Evolutionary conservation across 2,329 filamentous ascomycete species (phyloP).

Genomic region (Epichloe aotearoae): DNA sequence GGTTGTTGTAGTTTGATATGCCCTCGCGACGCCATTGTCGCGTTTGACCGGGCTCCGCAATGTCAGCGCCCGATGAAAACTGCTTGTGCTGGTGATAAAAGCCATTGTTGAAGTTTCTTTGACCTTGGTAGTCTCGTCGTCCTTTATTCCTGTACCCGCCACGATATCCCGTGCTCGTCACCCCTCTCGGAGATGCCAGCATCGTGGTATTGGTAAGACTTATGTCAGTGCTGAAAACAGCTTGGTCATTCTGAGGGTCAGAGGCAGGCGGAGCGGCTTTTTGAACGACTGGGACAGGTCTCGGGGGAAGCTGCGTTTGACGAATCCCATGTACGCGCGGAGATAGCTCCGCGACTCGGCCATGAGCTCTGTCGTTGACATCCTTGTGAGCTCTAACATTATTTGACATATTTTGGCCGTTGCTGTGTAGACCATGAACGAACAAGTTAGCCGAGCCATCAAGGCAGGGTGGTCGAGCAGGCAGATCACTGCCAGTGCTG

Average conservation of each 20-base stretch:
- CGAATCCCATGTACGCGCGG: background rate
- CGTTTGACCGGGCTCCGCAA: background rate
- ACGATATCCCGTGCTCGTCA: background rate
- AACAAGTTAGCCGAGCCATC: background rate
- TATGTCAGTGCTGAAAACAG: background rate
- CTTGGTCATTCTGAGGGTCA: background rate
- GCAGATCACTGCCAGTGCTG: background rate
- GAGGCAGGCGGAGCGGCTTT: background rate
- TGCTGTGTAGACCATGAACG: background rate
- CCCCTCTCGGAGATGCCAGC: background rate
- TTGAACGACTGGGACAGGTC: background rate
- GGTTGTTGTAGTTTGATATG: background rate
- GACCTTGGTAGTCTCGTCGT: background rate
- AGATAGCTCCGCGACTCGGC: background rate
- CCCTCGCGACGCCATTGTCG: background rate
- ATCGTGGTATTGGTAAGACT: background rate
- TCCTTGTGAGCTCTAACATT: background rate
- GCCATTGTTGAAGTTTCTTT: background rate
- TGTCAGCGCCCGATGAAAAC: background rate
- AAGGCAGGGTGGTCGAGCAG: background rate
- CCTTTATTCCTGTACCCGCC: background rate
- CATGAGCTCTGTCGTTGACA: background rate
- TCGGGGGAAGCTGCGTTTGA: background rate
- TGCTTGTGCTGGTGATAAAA: background rate
- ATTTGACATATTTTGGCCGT: background rate